phyloP scores from a whole-genome alignment of 2,329 filamentous ascomycete genomes.

The Fusarium tricinctum region DNA sequence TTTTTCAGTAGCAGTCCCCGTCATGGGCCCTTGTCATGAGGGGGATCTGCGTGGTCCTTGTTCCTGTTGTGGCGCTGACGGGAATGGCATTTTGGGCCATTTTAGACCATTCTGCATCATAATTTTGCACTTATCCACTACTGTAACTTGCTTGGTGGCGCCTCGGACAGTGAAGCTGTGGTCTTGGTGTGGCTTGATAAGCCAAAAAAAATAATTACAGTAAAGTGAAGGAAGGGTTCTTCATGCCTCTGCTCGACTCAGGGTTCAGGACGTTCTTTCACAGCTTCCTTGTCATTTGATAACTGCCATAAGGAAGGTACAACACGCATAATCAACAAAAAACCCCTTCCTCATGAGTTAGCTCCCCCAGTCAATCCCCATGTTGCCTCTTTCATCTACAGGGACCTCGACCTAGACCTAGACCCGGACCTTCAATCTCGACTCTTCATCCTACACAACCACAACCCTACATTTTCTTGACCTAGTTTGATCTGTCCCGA shows the following conservation, averaged over 20 bases:
- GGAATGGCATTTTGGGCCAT: slow-evolving; percentile 27
- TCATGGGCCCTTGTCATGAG: slow-evolving; percentile 44
- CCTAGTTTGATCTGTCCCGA: slow-evolving; percentile 13
- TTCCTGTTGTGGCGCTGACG: slow-evolving; percentile 37
- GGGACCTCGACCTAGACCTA: slow-evolving; percentile 12
- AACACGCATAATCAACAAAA: slow-evolving; percentile 2
- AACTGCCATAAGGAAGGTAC: background rate
- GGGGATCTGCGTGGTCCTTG: slow-evolving; percentile 35
- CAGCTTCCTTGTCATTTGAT: slow-evolving; percentile 10
- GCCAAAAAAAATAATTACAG: slow-evolving; percentile 2
- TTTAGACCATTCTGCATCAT: slow-evolving; percentile 23
- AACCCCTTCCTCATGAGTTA: background rate
- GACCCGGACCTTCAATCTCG: slow-evolving; percentile 7
- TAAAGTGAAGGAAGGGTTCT: slow-evolving; percentile 1
- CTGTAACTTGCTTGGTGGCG: no score
- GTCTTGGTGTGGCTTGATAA: slow-evolving; percentile 29
- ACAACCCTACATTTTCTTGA: slow-evolving; percentile 16
- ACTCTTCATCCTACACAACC: slow-evolving; percentile 18
- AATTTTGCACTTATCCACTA: background rate
- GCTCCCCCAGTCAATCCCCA: slow-evolving; percentile 22
- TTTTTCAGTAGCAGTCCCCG: slow-evolving; percentile 24
- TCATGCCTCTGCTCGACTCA: slow-evolving; percentile 3
- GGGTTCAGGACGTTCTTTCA: background rate
- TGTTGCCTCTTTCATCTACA: slow-evolving; percentile 30
- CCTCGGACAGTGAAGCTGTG: slow-evolving; percentile 2